phyloP scores from a whole-genome alignment of 2,329 filamentous ascomycete genomes.

The Decorospora gaudefroyi region DNA sequence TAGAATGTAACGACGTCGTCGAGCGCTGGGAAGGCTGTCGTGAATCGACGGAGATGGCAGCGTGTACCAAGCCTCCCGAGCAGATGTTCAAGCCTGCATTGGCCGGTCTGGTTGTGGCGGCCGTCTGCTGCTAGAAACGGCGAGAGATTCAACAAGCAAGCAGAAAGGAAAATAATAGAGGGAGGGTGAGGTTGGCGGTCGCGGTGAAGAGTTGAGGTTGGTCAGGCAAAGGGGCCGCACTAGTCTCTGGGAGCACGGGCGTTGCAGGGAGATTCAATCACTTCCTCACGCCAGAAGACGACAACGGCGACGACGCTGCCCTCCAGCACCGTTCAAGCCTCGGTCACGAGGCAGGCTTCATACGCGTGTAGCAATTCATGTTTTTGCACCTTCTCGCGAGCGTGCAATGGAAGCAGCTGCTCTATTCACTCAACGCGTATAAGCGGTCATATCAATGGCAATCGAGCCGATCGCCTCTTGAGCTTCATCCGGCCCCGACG shows the following conservation, averaged over 20 bases:
- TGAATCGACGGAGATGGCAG: constrained; percentile 48
- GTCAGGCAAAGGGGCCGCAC: constrained; percentile 28
- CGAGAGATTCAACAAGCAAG: constrained; percentile 35
- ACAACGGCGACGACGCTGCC: constrained; percentile 14
- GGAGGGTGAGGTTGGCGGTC: constrained; percentile 32
- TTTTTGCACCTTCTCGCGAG: too few species aligned
- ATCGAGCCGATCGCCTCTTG: constrained; percentile 25
- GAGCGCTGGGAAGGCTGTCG: constrained; percentile 46
- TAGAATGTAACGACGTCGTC: constrained; percentile 42
- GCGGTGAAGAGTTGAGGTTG: constrained; percentile 31
- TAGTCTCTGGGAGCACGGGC: constrained; percentile 19
- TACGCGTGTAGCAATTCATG: too few species aligned
- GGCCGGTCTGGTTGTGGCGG: constrained; percentile 34
- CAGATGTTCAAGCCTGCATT: constrained; percentile 48
- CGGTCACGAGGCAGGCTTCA: constrained; percentile 1
- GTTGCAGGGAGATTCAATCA: constrained; percentile 17
- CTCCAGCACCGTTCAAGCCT: constrained; percentile 2
- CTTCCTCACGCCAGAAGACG: constrained; percentile 15
- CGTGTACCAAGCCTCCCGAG: constrained; percentile 49
- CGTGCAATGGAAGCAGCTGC: background rate
- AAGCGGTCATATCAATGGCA: constrained; percentile 14
- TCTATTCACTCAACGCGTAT: constrained; percentile 2
- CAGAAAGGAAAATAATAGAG: constrained; percentile 45
- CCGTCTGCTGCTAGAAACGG: constrained; percentile 29
- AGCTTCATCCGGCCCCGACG: constrained; percentile 10